These are phyloP conservation scores for Sporisorium graminicola DNA, from an alignment of 1,284 basidiomycete species.

Conservation along the genomic window DNA sequence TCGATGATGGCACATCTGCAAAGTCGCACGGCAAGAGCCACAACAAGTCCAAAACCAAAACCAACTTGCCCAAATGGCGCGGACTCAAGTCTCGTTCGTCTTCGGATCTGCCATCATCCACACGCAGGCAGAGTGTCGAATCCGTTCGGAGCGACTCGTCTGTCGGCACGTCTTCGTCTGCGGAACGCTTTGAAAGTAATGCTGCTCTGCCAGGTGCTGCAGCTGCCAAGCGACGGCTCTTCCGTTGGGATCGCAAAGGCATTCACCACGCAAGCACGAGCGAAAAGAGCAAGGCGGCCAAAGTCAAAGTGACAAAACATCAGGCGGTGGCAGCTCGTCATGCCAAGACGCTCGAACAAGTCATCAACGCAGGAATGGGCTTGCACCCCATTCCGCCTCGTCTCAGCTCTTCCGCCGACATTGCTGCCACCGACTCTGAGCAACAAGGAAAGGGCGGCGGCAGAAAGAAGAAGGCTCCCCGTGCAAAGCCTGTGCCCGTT, in stretches of 20 bases:
- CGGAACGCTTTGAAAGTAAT: slow-evolving; percentile 16
- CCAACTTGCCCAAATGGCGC: slow-evolving; percentile 29
- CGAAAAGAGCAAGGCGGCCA: slow-evolving; percentile 43
- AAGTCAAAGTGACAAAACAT: slow-evolving; percentile 53
- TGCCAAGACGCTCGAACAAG: slow-evolving; percentile 59
- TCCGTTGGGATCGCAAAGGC: slow-evolving; percentile 47
- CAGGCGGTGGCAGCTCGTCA: slow-evolving; percentile 57
- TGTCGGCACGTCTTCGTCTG: slow-evolving; percentile 8
- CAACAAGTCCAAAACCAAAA: slow-evolving; percentile 7
- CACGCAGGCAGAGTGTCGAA: slow-evolving; percentile 27
- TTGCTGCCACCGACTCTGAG: not conserved
- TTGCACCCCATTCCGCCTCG: slow-evolving; percentile 40
- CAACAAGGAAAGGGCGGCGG: slow-evolving; percentile 7
- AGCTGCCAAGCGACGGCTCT: slow-evolving; percentile 41
- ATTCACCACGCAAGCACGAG: slow-evolving; percentile 26
- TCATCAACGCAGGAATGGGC: slow-evolving; percentile 59
- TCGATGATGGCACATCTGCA: not conserved
- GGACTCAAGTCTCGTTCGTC: slow-evolving; percentile 41
- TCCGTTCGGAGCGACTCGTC: slow-evolving; percentile 18
- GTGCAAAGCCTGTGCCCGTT: slow-evolving; percentile 31
- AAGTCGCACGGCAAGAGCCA: not conserved
- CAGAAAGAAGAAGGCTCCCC: slow-evolving; percentile 38
- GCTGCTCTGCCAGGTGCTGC: slow-evolving; percentile 35
- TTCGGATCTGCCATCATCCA: slow-evolving; percentile 14
- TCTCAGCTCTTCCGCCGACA: slow-evolving; percentile 14